Base-by-base conservation (phyloP, 2,329 filamentous ascomycete genomes). In the Cladorrhinum sp. region DNA sequence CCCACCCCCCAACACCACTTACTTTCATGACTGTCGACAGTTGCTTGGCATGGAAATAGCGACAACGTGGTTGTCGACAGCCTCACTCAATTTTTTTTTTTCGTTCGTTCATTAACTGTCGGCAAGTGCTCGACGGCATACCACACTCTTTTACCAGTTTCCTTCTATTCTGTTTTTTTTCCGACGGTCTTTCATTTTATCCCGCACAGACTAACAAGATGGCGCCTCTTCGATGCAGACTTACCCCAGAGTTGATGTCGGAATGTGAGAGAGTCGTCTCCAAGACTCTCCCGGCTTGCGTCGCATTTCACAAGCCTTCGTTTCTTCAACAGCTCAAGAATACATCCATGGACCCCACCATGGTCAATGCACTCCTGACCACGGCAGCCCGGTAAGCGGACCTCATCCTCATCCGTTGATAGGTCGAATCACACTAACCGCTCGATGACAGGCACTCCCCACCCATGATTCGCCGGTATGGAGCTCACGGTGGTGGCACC, bases 291-390 rank as follows among this genome's bases (percentile, higher is more conserved):
- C 83, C 83, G 42, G 82, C 83, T 64, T 86, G 82, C 69, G 82
- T 86, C 48, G 83, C 83, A 68, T 86, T 86, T 70, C 83, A 86
- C 75, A 86, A 85, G 74, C 83, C 83, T 7, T 83, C 83, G 2
- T 86, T 86, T 72, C 71, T 86, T 33, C 82, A 84, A 72, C 83
- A 85, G 70, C 77, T 86, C 55, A 86, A 85, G 75, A 82, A 77
- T 66, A 79, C 76, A 21, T 77, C 78, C 2, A 77, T 86, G 33
- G 83, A 86, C 61, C 75, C 79, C 28, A 82, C 81, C 53, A 81
- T 86, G 65, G 77, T 85, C 59, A 84, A 85, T 64, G 83, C 82
- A 14, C 78, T 86, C 33, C 74, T 86, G 67, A 82, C 82, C 53
- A 82, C 79, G 53, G 83, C 82, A 62, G 81, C 83, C 64, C 76